Evolutionary conservation across 495 filamentous ascomycete genomes (phyloP), one percentile per base, ranked within the genome.

Genomic region (Aspergillus ostianus): DNA sequence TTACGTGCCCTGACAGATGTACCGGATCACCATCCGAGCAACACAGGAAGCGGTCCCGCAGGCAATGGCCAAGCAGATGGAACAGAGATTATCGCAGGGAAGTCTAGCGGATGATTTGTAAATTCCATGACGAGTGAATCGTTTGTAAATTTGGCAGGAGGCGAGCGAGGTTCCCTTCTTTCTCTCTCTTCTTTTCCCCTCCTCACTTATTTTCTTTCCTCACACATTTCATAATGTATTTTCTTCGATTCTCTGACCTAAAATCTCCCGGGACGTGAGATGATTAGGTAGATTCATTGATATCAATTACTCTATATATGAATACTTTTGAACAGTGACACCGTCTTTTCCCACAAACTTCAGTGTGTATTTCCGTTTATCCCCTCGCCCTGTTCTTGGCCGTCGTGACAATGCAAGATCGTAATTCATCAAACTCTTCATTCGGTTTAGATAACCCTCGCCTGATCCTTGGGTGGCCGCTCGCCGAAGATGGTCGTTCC

Each of bases 401-500:
- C 8, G 50, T 27, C 20, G 13, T 41, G 13, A 41, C 36, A 48
- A 48, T 48, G n/a, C 54, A 56, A 56, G 20, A n/a, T 56, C 54
- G 23, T 56, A 56, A 56, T 15, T 56, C 54, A 48, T 56, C 26
- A 52, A 51, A 58, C 54, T 70, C 55, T 64, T 30, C 61, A 61
- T 27, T 66, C 41, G 36, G 4, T 12, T 53, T 27, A 77, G 55
- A 77, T 58, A 51, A 76, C 64, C 58, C 51, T 86, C 2, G 88
- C 88, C 67, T 93, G 87, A 53, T 80, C 76, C 80, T 86, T 95
- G 23, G 82, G 74, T 51, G 89, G 89, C 69, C 94, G 77, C 66
- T 85, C 77, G 32, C 94, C 94, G 74, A 98, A 98, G 48, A 98
- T 94, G 18, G 89, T 91, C 62, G 89, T 97, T 4, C 94, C 94